Evolutionary conservation across 306 rosid genomes (phyloP).

Genomic region (Nissolia schottii): DNA sequence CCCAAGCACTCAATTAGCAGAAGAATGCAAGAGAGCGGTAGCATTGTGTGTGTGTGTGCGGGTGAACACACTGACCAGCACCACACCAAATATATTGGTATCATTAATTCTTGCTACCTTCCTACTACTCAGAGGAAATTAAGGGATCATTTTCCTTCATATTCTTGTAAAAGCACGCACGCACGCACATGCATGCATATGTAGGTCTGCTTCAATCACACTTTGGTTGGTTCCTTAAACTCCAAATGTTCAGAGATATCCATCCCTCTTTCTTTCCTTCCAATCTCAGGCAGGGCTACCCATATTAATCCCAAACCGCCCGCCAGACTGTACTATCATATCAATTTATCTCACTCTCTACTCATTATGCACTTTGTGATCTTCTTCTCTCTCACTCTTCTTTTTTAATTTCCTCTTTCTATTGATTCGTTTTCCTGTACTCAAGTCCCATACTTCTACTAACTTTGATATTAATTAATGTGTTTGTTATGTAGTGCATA

Average conservation of each 20-base stretch:
- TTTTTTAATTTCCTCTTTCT: not conserved
- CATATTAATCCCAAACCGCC: constrained; percentile 26
- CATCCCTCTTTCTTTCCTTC: constrained; percentile 35
- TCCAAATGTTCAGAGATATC: constrained; percentile 32
- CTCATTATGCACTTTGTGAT: constrained; percentile 13
- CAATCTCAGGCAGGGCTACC: constrained; percentile 25
- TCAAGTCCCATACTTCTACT: too few relatives aligned
- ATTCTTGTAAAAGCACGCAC: constrained; percentile 32
- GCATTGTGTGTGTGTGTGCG: too few relatives aligned
- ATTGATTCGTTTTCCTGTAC: too few relatives aligned
- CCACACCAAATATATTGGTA: constrained; percentile 24
- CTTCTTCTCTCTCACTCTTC: not conserved
- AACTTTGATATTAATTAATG: not conserved
- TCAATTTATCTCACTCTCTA: constrained; percentile 26
- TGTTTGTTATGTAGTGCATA: too few relatives aligned
- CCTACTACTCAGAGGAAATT: constrained; percentile 42
- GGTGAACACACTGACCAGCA: constrained; percentile 28
- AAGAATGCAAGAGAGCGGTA: not conserved
- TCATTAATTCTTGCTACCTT: constrained; percentile 55
- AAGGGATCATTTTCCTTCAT: constrained; percentile 39
- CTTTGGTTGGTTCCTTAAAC: constrained; percentile 36
- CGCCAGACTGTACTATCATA: constrained; percentile 38
- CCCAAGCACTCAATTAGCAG: constrained; percentile 22
- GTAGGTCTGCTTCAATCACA: not conserved
- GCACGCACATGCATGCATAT: not conserved